Percentiles rank a stretch among this genome's conserved stretches.
Conservation (phyloP, 2,329 filamentous ascomycete species). For the Coniochaeta ligniaria region DNA sequence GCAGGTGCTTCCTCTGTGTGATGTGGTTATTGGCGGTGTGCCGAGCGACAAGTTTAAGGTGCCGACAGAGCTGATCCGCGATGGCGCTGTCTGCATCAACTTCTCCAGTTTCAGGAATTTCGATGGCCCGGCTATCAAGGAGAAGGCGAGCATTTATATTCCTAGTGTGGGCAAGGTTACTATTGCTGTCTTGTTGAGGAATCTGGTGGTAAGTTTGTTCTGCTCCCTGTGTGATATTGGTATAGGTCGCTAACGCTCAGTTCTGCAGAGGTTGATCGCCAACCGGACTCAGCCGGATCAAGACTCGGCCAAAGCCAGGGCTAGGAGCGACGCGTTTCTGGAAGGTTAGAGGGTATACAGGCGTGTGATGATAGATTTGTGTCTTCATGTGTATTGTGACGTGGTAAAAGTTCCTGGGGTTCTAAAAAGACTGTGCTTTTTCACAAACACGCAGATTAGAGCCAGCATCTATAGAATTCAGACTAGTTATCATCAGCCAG, state of each 20-base stretch:
- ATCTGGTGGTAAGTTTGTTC: slow-evolving; percentile 68
- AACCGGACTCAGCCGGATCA: slow-evolving; percentile 12
- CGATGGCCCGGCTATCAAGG: slow-evolving; percentile 74
- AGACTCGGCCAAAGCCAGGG: background rate
- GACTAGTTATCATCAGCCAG: background rate
- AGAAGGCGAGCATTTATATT: slow-evolving; percentile 94
- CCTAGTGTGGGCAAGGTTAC: slow-evolving; percentile 97
- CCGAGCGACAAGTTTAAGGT: slow-evolving; percentile 87
- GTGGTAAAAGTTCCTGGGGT: background rate
- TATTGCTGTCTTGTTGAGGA: slow-evolving; percentile 83
- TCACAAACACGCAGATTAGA: background rate
- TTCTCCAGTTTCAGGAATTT: slow-evolving; percentile 97
- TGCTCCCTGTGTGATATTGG: background rate
- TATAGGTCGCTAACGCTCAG: background rate
- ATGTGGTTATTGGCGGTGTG: slow-evolving; percentile 92
- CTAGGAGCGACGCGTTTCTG: slow-evolving; percentile 7
- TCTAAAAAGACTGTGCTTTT: background rate
- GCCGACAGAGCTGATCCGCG: slow-evolving; percentile 70
- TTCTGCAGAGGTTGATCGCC: slow-evolving; percentile 16
- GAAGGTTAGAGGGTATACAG: background rate
- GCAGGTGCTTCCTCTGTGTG: slow-evolving; percentile 77
- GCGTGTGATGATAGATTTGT: background rate
- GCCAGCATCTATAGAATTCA: no score
- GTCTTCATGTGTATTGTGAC: background rate
- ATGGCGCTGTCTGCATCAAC: slow-evolving; percentile 97